These are phyloP conservation scores for Streptanthus diversifolius DNA, from an alignment of 345 rosid species.

Conservation along the genomic window DNA sequence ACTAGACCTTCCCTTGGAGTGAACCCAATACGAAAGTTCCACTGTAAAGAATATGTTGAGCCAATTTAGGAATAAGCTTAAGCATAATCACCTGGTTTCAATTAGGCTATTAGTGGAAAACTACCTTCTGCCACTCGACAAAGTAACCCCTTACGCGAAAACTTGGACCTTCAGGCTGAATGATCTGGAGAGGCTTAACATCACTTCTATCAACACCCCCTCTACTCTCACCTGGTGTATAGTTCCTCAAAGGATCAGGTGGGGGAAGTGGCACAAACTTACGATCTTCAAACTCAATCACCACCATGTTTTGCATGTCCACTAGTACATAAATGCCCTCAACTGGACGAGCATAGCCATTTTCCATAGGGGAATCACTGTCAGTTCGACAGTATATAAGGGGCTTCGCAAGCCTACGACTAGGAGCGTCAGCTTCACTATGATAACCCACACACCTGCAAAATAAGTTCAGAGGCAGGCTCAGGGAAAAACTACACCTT, in stretches of 20 bases:
- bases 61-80: slow-evolving; percentile 8
- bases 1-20: slow-evolving; percentile 91
- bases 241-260: slow-evolving; percentile 86
- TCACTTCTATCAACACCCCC: slow-evolving; percentile 95
- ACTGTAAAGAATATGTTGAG: slow-evolving; percentile 48
- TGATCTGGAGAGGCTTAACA: slow-evolving; percentile 74
- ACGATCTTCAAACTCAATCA: slow-evolving; percentile 81
- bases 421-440: slow-evolving; percentile 78
- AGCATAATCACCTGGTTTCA: slow-evolving; percentile 4
- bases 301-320: slow-evolving; percentile 90
- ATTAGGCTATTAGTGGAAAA: background rate
- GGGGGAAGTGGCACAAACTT: slow-evolving; percentile 87
- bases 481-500: slow-evolving; percentile 4
- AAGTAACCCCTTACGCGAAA: slow-evolving; percentile 75
- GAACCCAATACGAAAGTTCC: slow-evolving; percentile 94
- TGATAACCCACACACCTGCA: slow-evolving; percentile 83
- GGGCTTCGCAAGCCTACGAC: slow-evolving; percentile 83
- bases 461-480: slow-evolving; percentile 1
- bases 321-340: slow-evolving; percentile 82
- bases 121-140: slow-evolving; percentile 93
- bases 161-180: slow-evolving; percentile 95
- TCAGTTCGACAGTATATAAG: slow-evolving; percentile 89
- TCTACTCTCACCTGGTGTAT: slow-evolving; percentile 81
- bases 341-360: slow-evolving; percentile 95
- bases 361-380: slow-evolving; percentile 95